Evolutionary conservation across 2,329 filamentous ascomycete species (phyloP), one percentile per base, ranked within the genome.

Genomic region (Beauveria bassiana): DNA sequence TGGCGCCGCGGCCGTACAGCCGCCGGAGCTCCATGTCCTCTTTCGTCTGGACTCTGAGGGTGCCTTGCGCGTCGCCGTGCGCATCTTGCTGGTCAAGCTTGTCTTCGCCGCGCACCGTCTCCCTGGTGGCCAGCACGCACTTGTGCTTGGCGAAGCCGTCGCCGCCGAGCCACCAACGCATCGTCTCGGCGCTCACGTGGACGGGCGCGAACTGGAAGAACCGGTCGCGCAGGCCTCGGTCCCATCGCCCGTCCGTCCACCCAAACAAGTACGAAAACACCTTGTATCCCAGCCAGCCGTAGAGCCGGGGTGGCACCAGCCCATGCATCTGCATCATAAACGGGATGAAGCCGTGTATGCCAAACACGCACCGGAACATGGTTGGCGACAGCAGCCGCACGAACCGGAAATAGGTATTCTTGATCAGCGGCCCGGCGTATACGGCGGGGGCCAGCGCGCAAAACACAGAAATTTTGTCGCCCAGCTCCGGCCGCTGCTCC

Each of bases 181-280:
- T 96, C 62, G 86, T 88, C 75, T 97, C 92, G 1, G 91, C 84
- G 67, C 87, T 91, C 56, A 97, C 91, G 68, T 96, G 96, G 0
- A 96, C 91, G 1, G 93, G 93, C 0, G 91, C 86, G 66, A 96
- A 97, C 68, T 95, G 91, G 72, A 98, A 97, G 82, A 96, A 88
- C 47, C 93, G 86, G 70, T 91, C 78, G 62, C 90, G 81, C 16
- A 96, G 76, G 7, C 81, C 90, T 9, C 86, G 84, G 65, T 97
- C 93, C 93, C 93, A 97, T 8, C 91, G 83, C 10, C 73, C 77
- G 70, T 98, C 93, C 0, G 84, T 86, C 93, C 93, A 98, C 70
- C 88, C 82, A 72, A 98, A 97, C 1, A 98, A 78, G 69, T 93
- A 96, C 0, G 87, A 88, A 68, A 97, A 97, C 3, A 97, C 90